Base-by-base conservation (phyloP, 108 stramenopile genomes). In the Discostella stelligeroides region DNA sequence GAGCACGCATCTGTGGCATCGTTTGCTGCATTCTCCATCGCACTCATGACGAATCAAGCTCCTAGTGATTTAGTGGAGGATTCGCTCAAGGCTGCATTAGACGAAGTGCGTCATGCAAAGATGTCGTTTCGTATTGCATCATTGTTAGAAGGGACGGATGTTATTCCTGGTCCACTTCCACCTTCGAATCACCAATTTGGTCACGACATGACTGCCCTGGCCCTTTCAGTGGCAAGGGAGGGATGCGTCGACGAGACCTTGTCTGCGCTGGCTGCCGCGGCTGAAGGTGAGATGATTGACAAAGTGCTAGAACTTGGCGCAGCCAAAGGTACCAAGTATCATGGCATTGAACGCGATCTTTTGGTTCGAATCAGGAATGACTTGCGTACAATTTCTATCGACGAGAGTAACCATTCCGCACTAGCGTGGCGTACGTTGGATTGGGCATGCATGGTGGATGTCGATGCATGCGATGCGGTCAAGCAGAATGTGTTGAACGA, bases 11-110 rank as follows among this genome's bases (percentile, higher is more conserved):
- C 81, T 20, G 60, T 82, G 9, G 66, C 81, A 43, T 75, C 81
- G 3, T 82, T 82, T 60, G 74, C 81, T 2, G 75, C 81, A 0
- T 82, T 76, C 66, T 68, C 66, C 41, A 76, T 82, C 23, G 76
- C 81, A 9, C 67, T 83, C 63, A 83, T 83, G 82, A 67, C 82
- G 46, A 83, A 79, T 37, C 53, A 70, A 53, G 76, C 82, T 40
- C 72, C 76, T 14, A 69, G 76, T 40, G 23, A 54, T 25, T 71
- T 83, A 53, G 57, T 83, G 5, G 61, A 76, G 30, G 81, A 82
- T 61, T 59, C 81, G 0, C 46, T 82, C 13, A 45, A 46, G 47
- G 81, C 81, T 3, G 81, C 74, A 28, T 29, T 67, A 55, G 81
- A 82, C 56, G 81, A 82, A 77, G 68, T 76, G 30, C 69, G 63